Conservation (phyloP, 148 eudicot species). For the Rhododendron simsii region DNA sequence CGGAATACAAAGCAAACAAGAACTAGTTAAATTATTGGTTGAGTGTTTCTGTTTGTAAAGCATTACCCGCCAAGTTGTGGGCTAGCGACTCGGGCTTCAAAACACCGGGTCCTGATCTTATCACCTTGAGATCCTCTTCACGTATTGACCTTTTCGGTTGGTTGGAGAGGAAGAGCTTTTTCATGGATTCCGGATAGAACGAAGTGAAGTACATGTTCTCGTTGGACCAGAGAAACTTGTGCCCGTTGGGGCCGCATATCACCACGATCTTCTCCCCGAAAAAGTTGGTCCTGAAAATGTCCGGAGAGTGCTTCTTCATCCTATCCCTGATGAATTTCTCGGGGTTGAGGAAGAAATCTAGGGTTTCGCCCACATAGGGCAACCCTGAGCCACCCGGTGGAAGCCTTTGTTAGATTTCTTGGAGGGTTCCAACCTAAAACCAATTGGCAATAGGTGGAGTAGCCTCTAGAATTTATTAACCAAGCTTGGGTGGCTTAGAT, state of each 20-base stretch:
- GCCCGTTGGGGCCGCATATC: constrained; percentile 5
- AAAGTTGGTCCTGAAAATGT: background rate
- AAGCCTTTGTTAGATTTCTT: too few relatives aligned
- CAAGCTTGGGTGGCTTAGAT: too few relatives aligned
- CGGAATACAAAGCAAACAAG: too few relatives aligned
- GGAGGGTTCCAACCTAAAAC: too few relatives aligned
- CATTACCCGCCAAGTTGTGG: background rate
- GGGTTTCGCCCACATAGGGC: background rate
- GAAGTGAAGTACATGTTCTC: background rate
- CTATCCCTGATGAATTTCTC: background rate
- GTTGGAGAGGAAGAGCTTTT: background rate
- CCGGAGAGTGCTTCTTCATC: background rate
- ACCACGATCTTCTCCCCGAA: background rate
- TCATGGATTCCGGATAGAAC: background rate
- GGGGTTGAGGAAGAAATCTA: background rate
- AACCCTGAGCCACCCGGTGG: constrained; percentile 2
- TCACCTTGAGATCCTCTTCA: too few relatives aligned
- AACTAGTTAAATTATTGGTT: too few relatives aligned
- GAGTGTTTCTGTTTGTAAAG: background rate
- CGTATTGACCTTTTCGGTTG: background rate
- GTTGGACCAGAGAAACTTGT: constrained; percentile 2
- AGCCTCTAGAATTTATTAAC: too few relatives aligned
- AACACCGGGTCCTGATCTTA: background rate
- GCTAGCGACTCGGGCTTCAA: background rate
- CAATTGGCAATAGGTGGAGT: too few relatives aligned